phyloP scores from a whole-genome alignment of 2,329 filamentous ascomycete species.

The Elsinoe fawcettii region DNA sequence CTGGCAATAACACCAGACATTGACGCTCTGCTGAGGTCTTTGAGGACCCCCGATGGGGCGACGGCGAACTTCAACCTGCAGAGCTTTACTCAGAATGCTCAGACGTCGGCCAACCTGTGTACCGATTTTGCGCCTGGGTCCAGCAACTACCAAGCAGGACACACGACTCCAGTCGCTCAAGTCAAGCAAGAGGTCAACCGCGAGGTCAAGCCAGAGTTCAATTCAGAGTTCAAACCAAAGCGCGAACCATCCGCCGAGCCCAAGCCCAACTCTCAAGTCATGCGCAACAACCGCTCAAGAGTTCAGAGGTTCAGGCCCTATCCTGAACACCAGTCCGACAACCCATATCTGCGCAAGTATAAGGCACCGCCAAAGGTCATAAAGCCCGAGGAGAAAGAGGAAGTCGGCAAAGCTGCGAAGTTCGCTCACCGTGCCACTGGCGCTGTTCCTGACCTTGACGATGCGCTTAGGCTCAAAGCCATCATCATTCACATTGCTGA shows the following conservation, averaged over 20 bases:
- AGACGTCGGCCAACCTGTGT: neutral
- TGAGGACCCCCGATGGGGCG: neutral
- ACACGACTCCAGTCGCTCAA: neutral
- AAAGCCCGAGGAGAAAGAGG: conserved; percentile 12
- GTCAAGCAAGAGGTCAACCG: neutral
- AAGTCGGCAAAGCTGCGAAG: conserved; percentile 47
- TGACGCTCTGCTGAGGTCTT: neutral
- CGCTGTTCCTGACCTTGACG: conserved; percentile 53
- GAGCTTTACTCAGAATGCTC: neutral
- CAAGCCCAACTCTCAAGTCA: neutral
- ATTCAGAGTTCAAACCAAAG: neutral
- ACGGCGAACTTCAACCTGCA: neutral
- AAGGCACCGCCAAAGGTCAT: conserved; percentile 1
- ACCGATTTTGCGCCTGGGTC: neutral
- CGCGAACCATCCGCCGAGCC: neutral
- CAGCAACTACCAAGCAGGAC: neutral
- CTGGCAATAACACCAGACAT: neutral
- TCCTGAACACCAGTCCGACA: conserved; percentile 3
- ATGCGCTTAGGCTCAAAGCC: conserved; percentile 54
- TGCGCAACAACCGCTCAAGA: neutral
- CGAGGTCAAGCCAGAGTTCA: too few relatives aligned
- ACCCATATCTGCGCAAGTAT: neutral
- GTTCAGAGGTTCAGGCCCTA: neutral
- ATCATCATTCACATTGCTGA: conserved; percentile 55
- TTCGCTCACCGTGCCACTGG: conserved; percentile 53